phyloP scores from a whole-genome alignment of 2,329 filamentous ascomycete species.

The Amesomyces nigricolor region DNA sequence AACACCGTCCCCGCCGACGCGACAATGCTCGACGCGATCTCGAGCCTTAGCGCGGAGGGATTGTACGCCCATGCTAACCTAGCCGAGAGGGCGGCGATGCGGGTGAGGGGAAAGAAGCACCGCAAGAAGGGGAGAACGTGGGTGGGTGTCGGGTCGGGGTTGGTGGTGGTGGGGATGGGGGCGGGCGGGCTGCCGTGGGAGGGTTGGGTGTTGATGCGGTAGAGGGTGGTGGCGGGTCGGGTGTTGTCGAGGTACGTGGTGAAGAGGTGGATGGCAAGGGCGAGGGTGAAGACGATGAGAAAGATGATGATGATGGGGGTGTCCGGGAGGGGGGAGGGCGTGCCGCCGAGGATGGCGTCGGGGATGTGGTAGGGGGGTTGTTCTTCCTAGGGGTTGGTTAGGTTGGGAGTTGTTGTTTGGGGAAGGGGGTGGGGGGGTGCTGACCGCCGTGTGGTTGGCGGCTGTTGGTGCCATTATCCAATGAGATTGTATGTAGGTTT shows the following conservation, averaged over 20 bases:
- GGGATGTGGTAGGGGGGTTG: constrained; percentile 6
- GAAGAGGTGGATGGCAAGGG: constrained; percentile 36
- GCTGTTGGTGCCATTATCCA: too few relatives aligned
- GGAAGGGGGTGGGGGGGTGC: too few relatives aligned
- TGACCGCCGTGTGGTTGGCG: too few relatives aligned
- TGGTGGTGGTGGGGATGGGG: too few relatives aligned
- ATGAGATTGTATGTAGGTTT: too few relatives aligned
- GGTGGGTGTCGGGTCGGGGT: too few relatives aligned
- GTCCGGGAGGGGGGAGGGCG: constrained; percentile 11
- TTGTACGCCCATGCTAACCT: constrained; percentile 26
- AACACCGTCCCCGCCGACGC: constrained; percentile 54
- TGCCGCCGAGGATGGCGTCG: constrained; percentile 12
- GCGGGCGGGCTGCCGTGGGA: not conserved
- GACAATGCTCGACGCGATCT: constrained; percentile 47
- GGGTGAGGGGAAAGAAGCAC: constrained; percentile 34
- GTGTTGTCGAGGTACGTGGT: constrained; percentile 32
- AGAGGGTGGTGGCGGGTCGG: constrained; percentile 29
- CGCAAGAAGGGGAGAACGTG: constrained; percentile 24
- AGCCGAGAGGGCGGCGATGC: constrained; percentile 29
- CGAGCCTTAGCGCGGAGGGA: constrained; percentile 16
- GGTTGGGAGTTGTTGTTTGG: not conserved
- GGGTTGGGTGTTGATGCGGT: constrained; percentile 26
- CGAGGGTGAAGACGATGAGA: constrained; percentile 21
- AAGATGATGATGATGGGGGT: constrained; percentile 18
- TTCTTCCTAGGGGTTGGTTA: not conserved